These are phyloP conservation scores for Trypanosoma caninum DNA, from an alignment of 208 protist species.

Conservation along the genomic window DNA sequence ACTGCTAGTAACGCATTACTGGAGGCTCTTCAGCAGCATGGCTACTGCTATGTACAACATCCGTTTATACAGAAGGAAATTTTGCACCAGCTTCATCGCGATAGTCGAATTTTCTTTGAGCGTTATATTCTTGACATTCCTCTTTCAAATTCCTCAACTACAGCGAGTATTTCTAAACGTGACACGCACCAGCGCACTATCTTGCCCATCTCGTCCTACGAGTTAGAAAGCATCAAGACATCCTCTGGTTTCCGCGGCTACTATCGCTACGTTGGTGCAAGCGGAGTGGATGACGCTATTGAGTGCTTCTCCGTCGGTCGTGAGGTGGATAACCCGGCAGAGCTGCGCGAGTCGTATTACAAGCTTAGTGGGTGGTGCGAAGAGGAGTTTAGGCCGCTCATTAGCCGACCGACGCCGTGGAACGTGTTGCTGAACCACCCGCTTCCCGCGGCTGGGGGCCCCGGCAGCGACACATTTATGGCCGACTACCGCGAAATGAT, in stretches of 20 bases:
- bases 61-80: slow-evolving; percentile 85
- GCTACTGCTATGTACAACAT: slow-evolving; percentile 89
- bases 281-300: slow-evolving; percentile 79
- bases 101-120: slow-evolving; percentile 84
- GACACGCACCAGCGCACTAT: background rate
- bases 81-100: slow-evolving; percentile 81
- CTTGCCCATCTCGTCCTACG: slow-evolving; percentile 57
- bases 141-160: slow-evolving; percentile 13
- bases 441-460: slow-evolving; percentile 11
- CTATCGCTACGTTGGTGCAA: slow-evolving; percentile 84
- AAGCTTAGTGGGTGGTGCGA: slow-evolving; percentile 63
- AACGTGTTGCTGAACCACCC: slow-evolving; percentile 71
- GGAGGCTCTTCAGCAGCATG: slow-evolving; percentile 81
- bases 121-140: slow-evolving; percentile 59
- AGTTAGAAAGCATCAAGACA: slow-evolving; percentile 72
- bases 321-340: slow-evolving; percentile 57
- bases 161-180: background rate
- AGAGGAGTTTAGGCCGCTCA: slow-evolving; percentile 57
- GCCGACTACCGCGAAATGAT: slow-evolving; percentile 84
- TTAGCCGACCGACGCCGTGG: slow-evolving; percentile 83
- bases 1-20: slow-evolving; percentile 77
- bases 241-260: slow-evolving; percentile 74
- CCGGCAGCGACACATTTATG: slow-evolving; percentile 69
- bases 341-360: slow-evolving; percentile 70
- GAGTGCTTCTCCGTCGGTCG: slow-evolving; percentile 87